These are phyloP conservation scores for Sphaerobolus stellatus DNA, from an alignment of 1,284 basidiomycete genomes.

Conservation along the genomic window DNA sequence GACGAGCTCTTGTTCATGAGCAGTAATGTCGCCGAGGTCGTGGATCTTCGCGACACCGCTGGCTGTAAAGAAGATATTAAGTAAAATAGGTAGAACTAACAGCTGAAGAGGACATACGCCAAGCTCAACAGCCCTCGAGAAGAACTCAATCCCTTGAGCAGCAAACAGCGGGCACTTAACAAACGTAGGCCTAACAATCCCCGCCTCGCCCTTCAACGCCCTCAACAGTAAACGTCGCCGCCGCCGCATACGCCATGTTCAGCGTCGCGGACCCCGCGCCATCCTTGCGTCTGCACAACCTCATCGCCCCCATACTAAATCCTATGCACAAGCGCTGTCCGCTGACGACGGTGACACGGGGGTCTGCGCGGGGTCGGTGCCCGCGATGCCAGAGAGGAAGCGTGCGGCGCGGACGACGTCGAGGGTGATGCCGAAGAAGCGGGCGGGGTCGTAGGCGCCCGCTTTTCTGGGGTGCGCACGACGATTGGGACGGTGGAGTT, in stretches of 20 bases:
- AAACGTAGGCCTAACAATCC: constrained; percentile 82
- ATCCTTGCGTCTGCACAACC: constrained; percentile 85
- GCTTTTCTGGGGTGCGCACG: constrained; percentile 88
- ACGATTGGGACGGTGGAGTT: constrained; percentile 98
- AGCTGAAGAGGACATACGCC: constrained; percentile 57
- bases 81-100: constrained; percentile 13
- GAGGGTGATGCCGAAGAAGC: constrained; percentile 87
- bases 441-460: constrained; percentile 87
- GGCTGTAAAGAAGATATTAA: constrained; percentile 43
- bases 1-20: constrained; percentile 84
- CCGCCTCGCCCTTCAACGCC: constrained; percentile 85
- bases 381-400: constrained; percentile 80
- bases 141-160: constrained; percentile 84
- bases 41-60: constrained; percentile 91
- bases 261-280: constrained; percentile 88
- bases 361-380: constrained; percentile 66
- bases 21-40: constrained; percentile 72
- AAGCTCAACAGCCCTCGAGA: constrained; percentile 88
- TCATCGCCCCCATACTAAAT: constrained; percentile 95
- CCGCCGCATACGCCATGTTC: constrained; percentile 92
- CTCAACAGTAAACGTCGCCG: constrained; percentile 80
- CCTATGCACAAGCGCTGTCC: constrained; percentile 73
- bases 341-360: constrained; percentile 89
- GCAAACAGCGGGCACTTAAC: constrained; percentile 85
- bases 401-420: constrained; percentile 97